Evolutionary conservation across 768 basidiomycete species (phyloP).

Genomic region (Leccinum incarnatum): DNA sequence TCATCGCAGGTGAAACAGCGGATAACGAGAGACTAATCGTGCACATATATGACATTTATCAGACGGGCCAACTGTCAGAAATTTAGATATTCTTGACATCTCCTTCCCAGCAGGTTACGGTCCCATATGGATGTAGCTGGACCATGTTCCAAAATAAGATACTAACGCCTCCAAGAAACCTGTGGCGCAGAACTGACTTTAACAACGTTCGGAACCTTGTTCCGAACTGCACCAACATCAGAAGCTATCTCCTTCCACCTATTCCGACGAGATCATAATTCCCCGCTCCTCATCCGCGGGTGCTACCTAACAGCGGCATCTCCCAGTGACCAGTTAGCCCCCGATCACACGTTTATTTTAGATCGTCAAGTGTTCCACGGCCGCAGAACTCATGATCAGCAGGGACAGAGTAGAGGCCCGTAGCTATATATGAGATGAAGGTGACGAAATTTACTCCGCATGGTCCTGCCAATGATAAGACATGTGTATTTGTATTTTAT

Average conservation of each 20-base stretch:
- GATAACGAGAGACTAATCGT: not conserved
- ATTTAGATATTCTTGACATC: not conserved
- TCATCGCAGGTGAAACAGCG: conserved; percentile 1
- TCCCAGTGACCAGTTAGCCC: not conserved
- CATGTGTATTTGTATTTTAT: not conserved
- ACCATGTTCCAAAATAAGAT: not conserved
- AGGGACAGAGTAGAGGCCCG: not conserved
- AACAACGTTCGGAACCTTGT: not conserved
- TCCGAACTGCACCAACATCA: not conserved
- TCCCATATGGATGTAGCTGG: not conserved
- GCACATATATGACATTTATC: not conserved
- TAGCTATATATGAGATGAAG: not conserved
- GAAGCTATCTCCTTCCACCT: not conserved
- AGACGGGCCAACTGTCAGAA: not conserved
- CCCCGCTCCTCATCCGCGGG: not conserved
- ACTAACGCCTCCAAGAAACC: not conserved
- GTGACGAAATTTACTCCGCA: not conserved
- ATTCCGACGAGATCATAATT: not conserved
- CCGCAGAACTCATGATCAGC: not conserved
- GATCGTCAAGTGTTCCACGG: not conserved
- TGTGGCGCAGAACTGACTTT: not conserved
- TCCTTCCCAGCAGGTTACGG: not conserved
- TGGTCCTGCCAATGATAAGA: not conserved
- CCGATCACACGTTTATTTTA: not conserved
- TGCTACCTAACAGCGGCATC: not conserved